A percentile compares a stretch with the other conserved stretches of the same genome.
phyloP scores from a whole-genome alignment of 2,329 filamentous ascomycete genomes.

The Exophiala sp. region DNA sequence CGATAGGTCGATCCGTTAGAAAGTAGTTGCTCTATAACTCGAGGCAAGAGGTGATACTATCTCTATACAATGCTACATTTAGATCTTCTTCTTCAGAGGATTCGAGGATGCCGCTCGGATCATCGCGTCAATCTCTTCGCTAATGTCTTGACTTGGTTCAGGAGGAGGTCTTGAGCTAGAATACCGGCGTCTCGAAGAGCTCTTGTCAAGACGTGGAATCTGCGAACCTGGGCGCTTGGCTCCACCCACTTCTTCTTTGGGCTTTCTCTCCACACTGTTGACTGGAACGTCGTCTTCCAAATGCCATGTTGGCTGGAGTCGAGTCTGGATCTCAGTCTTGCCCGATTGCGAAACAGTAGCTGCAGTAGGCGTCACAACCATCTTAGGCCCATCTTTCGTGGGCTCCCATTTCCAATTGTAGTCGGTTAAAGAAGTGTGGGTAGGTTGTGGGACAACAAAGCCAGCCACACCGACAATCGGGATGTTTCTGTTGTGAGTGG shows the following conservation, averaged over 20 bases:
- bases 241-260: not conserved
- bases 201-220: constrained; percentile 9
- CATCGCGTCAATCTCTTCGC: constrained; percentile 14
- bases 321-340: constrained; percentile 19
- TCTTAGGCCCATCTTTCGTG: constrained; percentile 21
- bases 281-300: constrained; percentile 21
- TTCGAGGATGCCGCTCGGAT: constrained; percentile 2
- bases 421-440: constrained; percentile 1
- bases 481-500: constrained; percentile 13
- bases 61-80: constrained; percentile 18
- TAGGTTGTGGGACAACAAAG: constrained; percentile 22
- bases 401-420: constrained; percentile 19
- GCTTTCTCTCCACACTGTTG: constrained; percentile 3
- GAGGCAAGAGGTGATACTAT: not conserved
- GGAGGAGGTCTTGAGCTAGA: constrained; percentile 4
- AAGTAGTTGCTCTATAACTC: not conserved
- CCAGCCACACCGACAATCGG: constrained; percentile 26
- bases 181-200: not conserved
- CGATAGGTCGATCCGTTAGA: too few relatives aligned
- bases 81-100: constrained; percentile 3
- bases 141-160: constrained; percentile 16
- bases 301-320: constrained; percentile 11
- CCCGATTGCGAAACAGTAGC: constrained; percentile 20
- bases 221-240: constrained; percentile 3
- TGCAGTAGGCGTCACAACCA: constrained; percentile 17